Evolutionary conservation across 2,329 filamentous ascomycete species (phyloP), one percentile per base, ranked within the genome.

Genomic region (Didymella keratinophila): DNA sequence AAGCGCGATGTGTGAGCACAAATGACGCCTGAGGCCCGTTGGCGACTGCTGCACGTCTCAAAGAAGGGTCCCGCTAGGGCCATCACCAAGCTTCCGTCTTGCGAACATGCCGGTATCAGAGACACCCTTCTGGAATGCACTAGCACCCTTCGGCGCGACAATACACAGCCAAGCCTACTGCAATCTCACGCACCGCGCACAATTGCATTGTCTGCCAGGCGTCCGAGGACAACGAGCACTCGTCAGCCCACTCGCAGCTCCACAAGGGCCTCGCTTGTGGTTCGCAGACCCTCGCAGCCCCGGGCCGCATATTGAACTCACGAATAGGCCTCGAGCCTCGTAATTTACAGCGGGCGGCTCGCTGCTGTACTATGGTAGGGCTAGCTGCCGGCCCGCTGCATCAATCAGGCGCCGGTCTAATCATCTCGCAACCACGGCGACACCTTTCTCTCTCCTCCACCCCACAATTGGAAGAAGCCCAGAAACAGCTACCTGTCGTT

Each of bases 401-500:
- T 32, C 56, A 58, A 49, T 32, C 56, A 58, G 42, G 55, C 56
- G 56, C 45, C 46, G 41, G 32, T 21, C 44, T 56, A 42, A 39
- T 50, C 48, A 42, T 32, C 32, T 48, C 61, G 58, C 66, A 56
- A 50, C 70, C 65, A 66, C 66, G 58, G 66, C 64, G 58, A 66
- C 63, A 63, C 61, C 70, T 60, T 60, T 71, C 66, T 65, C 61
- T 66, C 65, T 71, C 65, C 60, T 67, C 63, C 71, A 71, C 74
- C 74, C 72, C 75, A 75, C 74, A 73, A 65, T 70, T 68, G 66
- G 70, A 61, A 68, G 37, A 53, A 52, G 45, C 56, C 39, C 56
- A 45, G 56, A 54, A 54, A 58, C 56, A 50, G 51, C 51, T 54
- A 58, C 56, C 56, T 58, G 56, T 58, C 56, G 60, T 71, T 71